Evolutionary conservation across 2,329 filamentous ascomycete species (phyloP).

Genomic region (Mollisia scopiformis): DNA sequence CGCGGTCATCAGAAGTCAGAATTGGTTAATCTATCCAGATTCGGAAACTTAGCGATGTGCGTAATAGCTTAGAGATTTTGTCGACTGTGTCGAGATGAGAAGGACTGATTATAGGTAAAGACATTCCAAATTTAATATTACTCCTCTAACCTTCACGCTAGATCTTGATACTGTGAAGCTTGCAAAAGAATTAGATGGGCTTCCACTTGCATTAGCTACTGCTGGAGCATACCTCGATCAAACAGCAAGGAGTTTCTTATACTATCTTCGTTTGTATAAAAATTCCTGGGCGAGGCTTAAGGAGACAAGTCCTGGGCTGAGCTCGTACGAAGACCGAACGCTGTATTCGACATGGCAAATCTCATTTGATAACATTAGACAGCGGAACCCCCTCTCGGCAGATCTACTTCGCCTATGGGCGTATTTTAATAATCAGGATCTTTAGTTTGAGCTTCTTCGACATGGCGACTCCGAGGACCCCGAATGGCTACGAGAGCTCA

Average conservation of each 20-base stretch:
- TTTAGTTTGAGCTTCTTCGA: conserved; percentile 16
- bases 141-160: conserved; percentile 1
- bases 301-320: conserved; percentile 4
- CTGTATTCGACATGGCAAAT: conserved; percentile 17
- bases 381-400: conserved; percentile 5
- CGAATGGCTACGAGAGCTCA: conserved; percentile 8
- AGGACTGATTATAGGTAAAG: conserved; percentile 4
- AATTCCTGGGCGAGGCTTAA: conserved; percentile 9
- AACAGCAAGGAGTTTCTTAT: conserved; percentile 3
- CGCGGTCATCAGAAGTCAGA: conserved; percentile 9
- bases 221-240: conserved; percentile 18
- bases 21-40: conserved; percentile 9
- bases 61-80: conserved; percentile 13
- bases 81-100: conserved; percentile 4
- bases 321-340: conserved; percentile 13
- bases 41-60: conserved; percentile 6
- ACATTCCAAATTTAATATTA: conserved; percentile 6
- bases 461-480: conserved; percentile 1
- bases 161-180: conserved; percentile 13
- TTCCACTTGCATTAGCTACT: conserved; percentile 14
- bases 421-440: conserved; percentile 15
- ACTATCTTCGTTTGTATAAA: conserved; percentile 13
- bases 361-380: conserved; percentile 8
- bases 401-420: conserved; percentile 10
- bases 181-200: conserved; percentile 13